Evolutionary conservation across 306 rosid genomes (phyloP).

Genomic region (Luffa acutangula): DNA sequence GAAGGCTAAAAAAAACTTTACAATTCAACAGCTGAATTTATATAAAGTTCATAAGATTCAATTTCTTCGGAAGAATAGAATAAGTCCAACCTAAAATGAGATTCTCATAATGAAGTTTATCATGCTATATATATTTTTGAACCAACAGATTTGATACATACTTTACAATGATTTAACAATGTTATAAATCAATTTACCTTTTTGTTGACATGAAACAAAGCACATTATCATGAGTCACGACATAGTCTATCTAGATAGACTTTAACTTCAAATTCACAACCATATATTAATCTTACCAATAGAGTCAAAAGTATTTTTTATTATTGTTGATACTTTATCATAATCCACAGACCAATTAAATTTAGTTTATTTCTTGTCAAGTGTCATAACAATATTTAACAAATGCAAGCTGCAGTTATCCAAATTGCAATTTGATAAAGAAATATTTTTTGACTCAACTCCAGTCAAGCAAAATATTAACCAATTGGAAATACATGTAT

Average conservation of each 20-base stretch:
- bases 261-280: neutral
- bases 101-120: too few relatives aligned
- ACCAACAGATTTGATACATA: neutral
- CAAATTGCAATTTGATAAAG: neutral
- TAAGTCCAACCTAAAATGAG: too few relatives aligned
- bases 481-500: too few relatives aligned
- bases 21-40: neutral
- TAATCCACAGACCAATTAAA: neutral
- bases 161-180: neutral
- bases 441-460: neutral
- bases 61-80: neutral
- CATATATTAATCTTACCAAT: neutral
- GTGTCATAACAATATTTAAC: neutral
- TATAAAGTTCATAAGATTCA: too few relatives aligned
- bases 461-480: too few relatives aligned
- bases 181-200: neutral
- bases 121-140: too few relatives aligned
- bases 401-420: neutral
- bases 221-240: neutral
- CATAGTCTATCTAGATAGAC: neutral
- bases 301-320: neutral
- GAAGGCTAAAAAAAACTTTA: too few relatives aligned
- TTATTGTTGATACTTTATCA: neutral
- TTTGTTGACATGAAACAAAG: neutral
- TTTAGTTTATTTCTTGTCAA: neutral